Conservation (phyloP, 1,284 basidiomycete genomes). For the Laetiporus sulphureus region DNA sequence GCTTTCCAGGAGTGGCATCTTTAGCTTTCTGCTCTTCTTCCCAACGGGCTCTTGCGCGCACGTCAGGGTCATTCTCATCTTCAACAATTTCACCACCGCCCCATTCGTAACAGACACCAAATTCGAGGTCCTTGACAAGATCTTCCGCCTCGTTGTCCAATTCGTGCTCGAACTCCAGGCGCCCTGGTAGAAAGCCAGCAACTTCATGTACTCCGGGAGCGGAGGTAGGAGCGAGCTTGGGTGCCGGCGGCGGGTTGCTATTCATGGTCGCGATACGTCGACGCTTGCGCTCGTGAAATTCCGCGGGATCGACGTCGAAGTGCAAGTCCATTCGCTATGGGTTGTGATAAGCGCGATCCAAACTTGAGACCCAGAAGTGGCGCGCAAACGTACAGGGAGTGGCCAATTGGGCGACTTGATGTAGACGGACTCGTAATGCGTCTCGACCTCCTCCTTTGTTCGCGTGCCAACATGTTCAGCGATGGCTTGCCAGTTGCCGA, state of each 20-base stretch:
- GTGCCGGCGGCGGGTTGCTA: conserved; percentile 42
- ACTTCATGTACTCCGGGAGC: conserved; percentile 94
- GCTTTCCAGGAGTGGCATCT: conserved; percentile 29
- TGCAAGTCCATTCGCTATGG: conserved; percentile 55
- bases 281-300: conserved; percentile 85
- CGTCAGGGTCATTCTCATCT: conserved; percentile 67
- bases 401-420: conserved; percentile 77
- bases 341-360: conserved; percentile 1
- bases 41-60: conserved; percentile 61
- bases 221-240: conserved; percentile 82
- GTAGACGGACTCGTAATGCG: conserved; percentile 85
- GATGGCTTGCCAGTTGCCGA: conserved; percentile 98
- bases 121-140: conserved; percentile 94
- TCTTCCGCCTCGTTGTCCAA: conserved; percentile 96
- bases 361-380: not conserved
- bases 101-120: conserved; percentile 80
- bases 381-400: conserved; percentile 48
- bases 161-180: conserved; percentile 97
- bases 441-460: conserved; percentile 90
- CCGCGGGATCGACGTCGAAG: conserved; percentile 72
- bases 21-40: conserved; percentile 50
- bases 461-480: conserved; percentile 94
- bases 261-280: conserved; percentile 74
- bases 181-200: conserved; percentile 89
- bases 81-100: conserved; percentile 81